Percentiles rank a stretch among this genome's conserved stretches.
These are phyloP conservation scores for Botrytis medusae DNA, from an alignment of 2,329 filamentous ascomycete genomes.

Conservation along the genomic window DNA sequence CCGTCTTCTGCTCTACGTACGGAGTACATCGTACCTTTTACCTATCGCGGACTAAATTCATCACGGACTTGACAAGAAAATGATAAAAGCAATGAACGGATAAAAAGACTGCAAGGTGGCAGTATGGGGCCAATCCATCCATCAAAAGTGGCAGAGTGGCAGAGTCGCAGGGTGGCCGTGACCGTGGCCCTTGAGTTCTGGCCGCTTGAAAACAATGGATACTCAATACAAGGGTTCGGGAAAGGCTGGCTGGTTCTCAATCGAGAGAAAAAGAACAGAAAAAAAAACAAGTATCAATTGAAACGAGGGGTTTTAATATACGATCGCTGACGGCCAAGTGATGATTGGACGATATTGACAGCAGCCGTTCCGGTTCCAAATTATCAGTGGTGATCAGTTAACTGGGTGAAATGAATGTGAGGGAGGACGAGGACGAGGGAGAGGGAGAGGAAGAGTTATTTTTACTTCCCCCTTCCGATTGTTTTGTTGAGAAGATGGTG, in stretches of 20 bases:
- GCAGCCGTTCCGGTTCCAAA: slow-evolving; percentile 8
- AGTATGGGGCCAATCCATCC: slow-evolving; percentile 20
- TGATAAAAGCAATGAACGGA: not conserved
- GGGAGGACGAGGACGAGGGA: not conserved
- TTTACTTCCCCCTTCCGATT: slow-evolving; percentile 7
- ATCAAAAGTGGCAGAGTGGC: slow-evolving; percentile 18
- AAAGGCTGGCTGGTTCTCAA: slow-evolving; percentile 12
- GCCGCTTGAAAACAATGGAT: not conserved
- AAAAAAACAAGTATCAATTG: not conserved
- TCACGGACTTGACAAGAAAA: not conserved
- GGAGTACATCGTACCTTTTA: not conserved
- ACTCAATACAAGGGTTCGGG: not conserved
- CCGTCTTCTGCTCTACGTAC: not conserved
- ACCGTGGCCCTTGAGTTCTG: not conserved
- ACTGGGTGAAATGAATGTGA: slow-evolving; percentile 3
- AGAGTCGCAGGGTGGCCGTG: slow-evolving; percentile 13
- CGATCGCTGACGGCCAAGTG: not conserved
- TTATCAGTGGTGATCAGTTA: not conserved
- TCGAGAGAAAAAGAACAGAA: not conserved
- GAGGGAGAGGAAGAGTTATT: not conserved
- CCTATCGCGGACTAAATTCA: slow-evolving; percentile 1
- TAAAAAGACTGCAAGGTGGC: slow-evolving; percentile 9
- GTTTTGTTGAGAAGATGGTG: not conserved
- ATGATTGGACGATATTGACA: slow-evolving; percentile 18
- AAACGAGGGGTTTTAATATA: slow-evolving; percentile 2